These are phyloP conservation scores for Olyra latifolia DNA, from an alignment of 176 grass and related monocot genomes.

Conservation along the genomic window DNA sequence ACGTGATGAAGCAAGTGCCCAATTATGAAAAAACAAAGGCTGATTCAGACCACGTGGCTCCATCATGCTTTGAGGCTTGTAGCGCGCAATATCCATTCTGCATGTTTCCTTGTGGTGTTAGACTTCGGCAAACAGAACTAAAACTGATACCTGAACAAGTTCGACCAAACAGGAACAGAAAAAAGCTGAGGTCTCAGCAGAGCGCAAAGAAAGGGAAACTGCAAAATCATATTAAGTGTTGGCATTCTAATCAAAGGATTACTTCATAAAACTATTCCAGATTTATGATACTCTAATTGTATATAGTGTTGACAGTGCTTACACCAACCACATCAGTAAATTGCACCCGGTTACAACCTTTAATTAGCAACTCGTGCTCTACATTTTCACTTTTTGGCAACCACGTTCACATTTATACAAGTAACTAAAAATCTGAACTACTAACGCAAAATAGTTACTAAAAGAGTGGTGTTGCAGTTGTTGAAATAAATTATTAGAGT, in stretches of 20 bases:
- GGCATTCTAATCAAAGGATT: neutral
- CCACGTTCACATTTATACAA: neutral
- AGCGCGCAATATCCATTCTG: slow-evolving; percentile 95
- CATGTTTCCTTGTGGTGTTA: slow-evolving; percentile 48
- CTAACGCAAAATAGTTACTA: neutral
- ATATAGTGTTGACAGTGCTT: neutral
- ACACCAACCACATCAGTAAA: neutral
- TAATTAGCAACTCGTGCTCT: neutral
- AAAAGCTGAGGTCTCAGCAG: neutral
- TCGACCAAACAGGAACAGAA: slow-evolving; percentile 3
- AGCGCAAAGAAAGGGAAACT: neutral
- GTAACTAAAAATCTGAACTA: neutral
- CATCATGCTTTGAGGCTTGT: slow-evolving; percentile 62
- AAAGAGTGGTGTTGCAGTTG: neutral
- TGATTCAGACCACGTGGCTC: slow-evolving; percentile 45
- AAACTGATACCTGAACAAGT: neutral
- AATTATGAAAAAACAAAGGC: slow-evolving; percentile 38
- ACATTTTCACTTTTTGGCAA: neutral
- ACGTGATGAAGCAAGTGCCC: slow-evolving; percentile 40
- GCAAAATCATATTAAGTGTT: neutral
- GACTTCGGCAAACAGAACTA: slow-evolving; percentile 29
- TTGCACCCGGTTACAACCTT: neutral
- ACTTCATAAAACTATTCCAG: neutral
- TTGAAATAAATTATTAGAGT: neutral
- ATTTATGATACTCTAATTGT: neutral